Evolutionary conservation across 1,284 basidiomycete genomes (phyloP).

Genomic region (Trichosporon inkin): DNA sequence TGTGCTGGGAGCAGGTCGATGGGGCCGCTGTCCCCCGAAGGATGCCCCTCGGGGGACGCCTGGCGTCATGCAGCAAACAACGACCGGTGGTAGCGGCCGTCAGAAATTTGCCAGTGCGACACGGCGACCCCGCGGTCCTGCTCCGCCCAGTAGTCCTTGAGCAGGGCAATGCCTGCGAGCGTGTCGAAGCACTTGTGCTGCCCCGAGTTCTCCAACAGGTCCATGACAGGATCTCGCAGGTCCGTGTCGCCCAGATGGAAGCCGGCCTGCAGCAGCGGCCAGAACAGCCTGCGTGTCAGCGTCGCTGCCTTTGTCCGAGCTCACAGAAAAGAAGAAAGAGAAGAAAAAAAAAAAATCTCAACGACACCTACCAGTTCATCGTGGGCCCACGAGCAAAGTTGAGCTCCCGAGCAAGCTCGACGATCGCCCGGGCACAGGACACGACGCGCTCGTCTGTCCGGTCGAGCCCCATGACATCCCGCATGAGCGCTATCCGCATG

Average conservation of each 20-base stretch:
- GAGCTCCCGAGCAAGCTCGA: conserved; percentile 41
- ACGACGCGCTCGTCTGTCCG: conserved; percentile 34
- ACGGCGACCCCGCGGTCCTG: conserved; percentile 21
- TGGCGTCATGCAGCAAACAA: conserved; percentile 20
- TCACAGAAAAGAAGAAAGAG: no score
- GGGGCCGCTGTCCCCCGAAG: not conserved
- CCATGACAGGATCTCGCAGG: conserved; percentile 29
- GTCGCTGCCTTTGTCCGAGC: not conserved
- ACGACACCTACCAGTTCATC: conserved; percentile 37
- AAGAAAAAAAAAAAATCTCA: not conserved
- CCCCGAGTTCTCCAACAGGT: conserved; percentile 38
- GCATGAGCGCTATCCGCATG: conserved; percentile 36
- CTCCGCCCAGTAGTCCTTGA: conserved; percentile 31
- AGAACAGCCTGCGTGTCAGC: conserved; percentile 36
- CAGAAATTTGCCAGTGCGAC: conserved; percentile 20
- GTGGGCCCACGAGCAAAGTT: conserved; percentile 23
- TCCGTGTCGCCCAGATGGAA: conserved; percentile 39
- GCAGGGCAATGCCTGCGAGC: conserved; percentile 25
- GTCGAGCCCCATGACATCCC: conserved; percentile 39
- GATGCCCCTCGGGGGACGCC: not conserved
- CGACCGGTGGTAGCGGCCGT: conserved; percentile 14
- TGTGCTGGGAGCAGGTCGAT: not conserved
- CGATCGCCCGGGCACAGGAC: conserved; percentile 31
- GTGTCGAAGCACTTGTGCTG: conserved; percentile 45
- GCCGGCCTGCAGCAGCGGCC: conserved; percentile 44